Percentiles rank a stretch among this genome's conserved stretches.
Conservation (phyloP, 148 eudicot genomes). For the Bassia scoparia region DNA sequence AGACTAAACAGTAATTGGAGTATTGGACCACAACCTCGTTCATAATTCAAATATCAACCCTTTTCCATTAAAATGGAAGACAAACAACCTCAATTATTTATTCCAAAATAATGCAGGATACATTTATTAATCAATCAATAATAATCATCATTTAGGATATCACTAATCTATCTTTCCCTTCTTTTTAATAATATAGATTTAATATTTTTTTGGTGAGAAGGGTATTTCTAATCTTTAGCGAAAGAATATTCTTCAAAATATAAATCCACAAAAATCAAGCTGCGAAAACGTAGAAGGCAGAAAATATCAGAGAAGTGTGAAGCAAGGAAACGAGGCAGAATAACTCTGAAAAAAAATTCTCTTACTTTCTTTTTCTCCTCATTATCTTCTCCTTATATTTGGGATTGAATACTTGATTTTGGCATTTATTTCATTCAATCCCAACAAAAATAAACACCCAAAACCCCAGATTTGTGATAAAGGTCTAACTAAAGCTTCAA, state of each 20-base stretch:
- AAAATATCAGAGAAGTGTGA: conserved; percentile 24
- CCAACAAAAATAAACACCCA: conserved; percentile 3
- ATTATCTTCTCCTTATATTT: neutral
- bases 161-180: neutral
- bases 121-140: no score
- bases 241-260: conserved; percentile 7
- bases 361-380: neutral
- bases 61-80: no score
- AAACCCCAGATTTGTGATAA: conserved; percentile 2
- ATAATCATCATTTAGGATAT: neutral
- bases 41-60: no score
- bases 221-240: neutral
- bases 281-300: conserved; percentile 2
- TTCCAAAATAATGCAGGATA: no score
- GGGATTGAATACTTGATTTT: conserved; percentile 4
- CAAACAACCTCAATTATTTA: no score
- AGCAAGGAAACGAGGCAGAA: conserved; percentile 11
- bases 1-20: no score
- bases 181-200: no score
- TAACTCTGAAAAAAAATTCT: conserved; percentile 9
- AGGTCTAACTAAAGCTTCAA: neutral
- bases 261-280: neutral
- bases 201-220: neutral
- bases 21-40: no score
- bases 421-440: neutral